Evolutionary conservation across 2,329 filamentous ascomycete genomes (phyloP), one percentile per base, ranked within the genome.

Genomic region (Phialemoniopsis sp.): DNA sequence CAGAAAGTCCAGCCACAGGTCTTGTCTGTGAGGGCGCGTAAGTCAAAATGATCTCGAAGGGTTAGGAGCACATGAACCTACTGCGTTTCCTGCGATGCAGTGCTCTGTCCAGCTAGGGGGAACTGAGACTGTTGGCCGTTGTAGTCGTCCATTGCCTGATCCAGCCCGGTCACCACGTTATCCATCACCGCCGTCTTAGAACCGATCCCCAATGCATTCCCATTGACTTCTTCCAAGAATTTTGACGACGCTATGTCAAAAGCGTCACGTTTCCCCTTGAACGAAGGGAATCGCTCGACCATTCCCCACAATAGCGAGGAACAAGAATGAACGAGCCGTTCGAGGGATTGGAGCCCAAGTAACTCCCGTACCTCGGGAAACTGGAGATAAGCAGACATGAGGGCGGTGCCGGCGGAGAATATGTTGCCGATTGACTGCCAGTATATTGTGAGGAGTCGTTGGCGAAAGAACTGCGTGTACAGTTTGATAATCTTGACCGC

Each of bases 271-370:
- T 46, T 51, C 2, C 37, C 47, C 38, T 44, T 45, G 36, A 44
- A 42, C 12, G 44, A 36, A 13, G 49, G 49, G 36, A 51, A 50
- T 14, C 45, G 41, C 37, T 48, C 47, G 8, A 50, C 47, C 47
- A 51, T 48, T 3, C 41, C 49, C 47, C 49, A 49, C 4, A 51
- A 43, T 13, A 48, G 43, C 13, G 47, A 40, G 4, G 49, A 51
- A 31, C 43, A 46, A 12, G 45, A 19, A 32, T 44, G 29, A 13
- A 44, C 21, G 18, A 21, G 13, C 6, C 10, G 13, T 26, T 44
- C 41, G 14, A 44, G 38, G 8, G 16, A 16, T 12, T 26, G 41
- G 14, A 40, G 33, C 34, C 19, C 29, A 13, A 41, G 10, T 13
- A n/a, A 13, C 14, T 33, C 31, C n/a, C 37, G 38, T 4, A 41